These are phyloP conservation scores for Pythium brachiatum DNA, from an alignment of 352 stramenopile species.

Conservation along the genomic window DNA sequence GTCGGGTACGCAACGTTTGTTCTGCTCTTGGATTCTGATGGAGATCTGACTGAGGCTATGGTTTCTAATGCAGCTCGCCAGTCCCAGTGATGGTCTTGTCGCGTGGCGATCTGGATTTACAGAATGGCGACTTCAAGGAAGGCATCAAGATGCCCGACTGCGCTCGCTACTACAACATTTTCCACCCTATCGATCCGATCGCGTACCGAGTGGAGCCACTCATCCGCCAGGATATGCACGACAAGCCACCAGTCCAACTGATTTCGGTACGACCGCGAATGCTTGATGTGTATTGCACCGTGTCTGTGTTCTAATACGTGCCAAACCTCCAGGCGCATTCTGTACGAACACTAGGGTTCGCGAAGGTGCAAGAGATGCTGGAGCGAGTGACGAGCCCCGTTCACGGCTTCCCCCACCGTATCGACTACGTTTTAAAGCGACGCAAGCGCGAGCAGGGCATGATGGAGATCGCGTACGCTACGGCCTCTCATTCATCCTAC, in stretches of 20 bases:
- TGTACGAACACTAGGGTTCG: slow-evolving; percentile 60
- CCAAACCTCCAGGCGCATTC: slow-evolving; percentile 45
- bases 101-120: slow-evolving; percentile 73
- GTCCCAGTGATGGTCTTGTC: slow-evolving; percentile 83
- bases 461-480: slow-evolving; percentile 84
- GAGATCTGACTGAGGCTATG: neutral
- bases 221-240: slow-evolving; percentile 86
- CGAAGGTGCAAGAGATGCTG: slow-evolving; percentile 76
- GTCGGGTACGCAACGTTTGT: slow-evolving; percentile 46
- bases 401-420: slow-evolving; percentile 71
- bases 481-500: slow-evolving; percentile 84
- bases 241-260: slow-evolving; percentile 78
- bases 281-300: neutral
- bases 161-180: slow-evolving; percentile 89
- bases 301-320: neutral
- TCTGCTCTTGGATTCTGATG: neutral
- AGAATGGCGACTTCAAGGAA: slow-evolving; percentile 69
- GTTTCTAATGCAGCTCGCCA: slow-evolving; percentile 44
- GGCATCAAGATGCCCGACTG: slow-evolving; percentile 81
- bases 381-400: slow-evolving; percentile 66
- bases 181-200: slow-evolving; percentile 91
- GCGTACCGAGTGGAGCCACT: slow-evolving; percentile 90
- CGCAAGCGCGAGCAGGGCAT: slow-evolving; percentile 78
- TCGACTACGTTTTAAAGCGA: slow-evolving; percentile 79
- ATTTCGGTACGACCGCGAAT: slow-evolving; percentile 46